Evolutionary conservation across 2,329 filamentous ascomycete species (phyloP).

Genomic region (Fusarium sulawesiense): DNA sequence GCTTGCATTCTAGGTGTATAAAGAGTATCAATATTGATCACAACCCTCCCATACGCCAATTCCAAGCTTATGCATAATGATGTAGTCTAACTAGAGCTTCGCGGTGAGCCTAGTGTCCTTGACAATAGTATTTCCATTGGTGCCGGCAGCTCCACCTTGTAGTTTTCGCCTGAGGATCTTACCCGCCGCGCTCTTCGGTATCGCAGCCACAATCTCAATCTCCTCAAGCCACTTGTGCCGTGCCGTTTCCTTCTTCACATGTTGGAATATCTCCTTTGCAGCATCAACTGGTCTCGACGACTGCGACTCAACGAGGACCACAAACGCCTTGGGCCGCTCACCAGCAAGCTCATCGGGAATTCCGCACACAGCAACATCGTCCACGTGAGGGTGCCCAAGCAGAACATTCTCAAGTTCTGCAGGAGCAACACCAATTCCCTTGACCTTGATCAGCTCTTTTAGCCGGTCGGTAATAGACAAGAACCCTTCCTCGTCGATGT

Average conservation of each 20-base stretch:
- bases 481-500: not conserved
- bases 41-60: too few relatives aligned
- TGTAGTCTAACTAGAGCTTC: not conserved
- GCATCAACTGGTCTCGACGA: not conserved
- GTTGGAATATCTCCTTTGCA: not conserved
- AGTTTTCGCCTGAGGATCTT: slow-evolving; percentile 10
- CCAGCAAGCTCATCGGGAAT: not conserved
- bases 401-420: slow-evolving; percentile 14
- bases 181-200: slow-evolving; percentile 9
- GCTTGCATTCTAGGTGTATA: too few relatives aligned
- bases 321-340: slow-evolving; percentile 4
- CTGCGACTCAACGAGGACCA: not conserved
- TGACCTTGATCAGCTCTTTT: slow-evolving; percentile 27
- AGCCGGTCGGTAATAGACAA: not conserved
- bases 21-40: too few relatives aligned
- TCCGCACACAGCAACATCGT: not conserved
- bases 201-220: slow-evolving; percentile 3
- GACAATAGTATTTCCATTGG: accelerated
- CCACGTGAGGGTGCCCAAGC: not conserved
- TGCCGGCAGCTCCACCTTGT: accelerated
- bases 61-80: too few relatives aligned
- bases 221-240: slow-evolving; percentile 13
- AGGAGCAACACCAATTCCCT: slow-evolving; percentile 3
- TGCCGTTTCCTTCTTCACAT: not conserved
- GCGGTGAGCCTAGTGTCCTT: not conserved